A percentile compares a stretch with the other conserved stretches of the same genome.
Conservation (phyloP, 2,329 filamentous ascomycete genomes). For the Beauveria rudraprayagi region DNA sequence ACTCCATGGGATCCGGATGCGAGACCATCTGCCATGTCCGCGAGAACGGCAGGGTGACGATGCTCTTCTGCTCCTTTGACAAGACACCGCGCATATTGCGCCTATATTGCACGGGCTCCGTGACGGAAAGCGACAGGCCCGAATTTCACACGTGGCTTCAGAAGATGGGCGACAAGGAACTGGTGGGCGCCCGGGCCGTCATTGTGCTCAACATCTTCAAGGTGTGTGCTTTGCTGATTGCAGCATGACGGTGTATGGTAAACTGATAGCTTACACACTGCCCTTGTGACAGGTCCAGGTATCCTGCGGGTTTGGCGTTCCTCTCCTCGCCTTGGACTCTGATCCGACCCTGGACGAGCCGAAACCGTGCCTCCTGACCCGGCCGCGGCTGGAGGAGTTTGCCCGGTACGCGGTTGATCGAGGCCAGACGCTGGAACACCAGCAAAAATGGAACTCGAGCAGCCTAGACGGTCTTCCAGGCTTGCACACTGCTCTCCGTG, state of each 20-base stretch:
- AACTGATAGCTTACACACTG: too few relatives aligned
- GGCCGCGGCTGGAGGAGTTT: neutral
- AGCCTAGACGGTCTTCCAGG: neutral
- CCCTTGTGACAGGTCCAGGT: neutral
- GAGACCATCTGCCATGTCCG: neutral
- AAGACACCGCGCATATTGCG: neutral
- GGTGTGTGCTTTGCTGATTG: neutral
- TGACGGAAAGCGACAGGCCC: neutral
- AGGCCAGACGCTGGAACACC: neutral
- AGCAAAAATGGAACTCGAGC: neutral
- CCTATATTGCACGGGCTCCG: neutral
- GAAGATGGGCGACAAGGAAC: neutral
- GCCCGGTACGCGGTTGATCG: neutral
- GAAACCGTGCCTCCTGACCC: neutral
- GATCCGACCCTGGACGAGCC: neutral
- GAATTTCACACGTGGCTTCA: neutral
- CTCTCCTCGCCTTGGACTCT: neutral
- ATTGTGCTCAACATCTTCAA: neutral
- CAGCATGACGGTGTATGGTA: too few relatives aligned
- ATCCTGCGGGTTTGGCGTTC: neutral
- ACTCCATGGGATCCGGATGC: neutral
- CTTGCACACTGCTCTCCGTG: neutral
- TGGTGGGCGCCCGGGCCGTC: neutral
- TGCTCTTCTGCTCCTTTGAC: neutral
- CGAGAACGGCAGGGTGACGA: neutral